Conservation (phyloP, 805 yeast species). For the Zygosaccharomyces pseudorouxii region DNA sequence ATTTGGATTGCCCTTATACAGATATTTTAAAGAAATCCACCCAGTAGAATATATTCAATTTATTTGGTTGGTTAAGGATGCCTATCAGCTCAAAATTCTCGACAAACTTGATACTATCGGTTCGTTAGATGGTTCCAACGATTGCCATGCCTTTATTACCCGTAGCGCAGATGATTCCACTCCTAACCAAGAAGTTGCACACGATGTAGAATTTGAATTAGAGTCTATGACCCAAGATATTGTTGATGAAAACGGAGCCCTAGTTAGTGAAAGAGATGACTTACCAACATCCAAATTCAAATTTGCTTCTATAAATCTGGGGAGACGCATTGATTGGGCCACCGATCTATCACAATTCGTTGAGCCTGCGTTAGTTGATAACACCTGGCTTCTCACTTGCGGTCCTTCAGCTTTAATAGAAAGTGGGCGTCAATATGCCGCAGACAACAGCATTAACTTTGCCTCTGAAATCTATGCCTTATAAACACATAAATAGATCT, state of each 20-base stretch:
- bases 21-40: conserved; percentile 25
- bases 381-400: conserved; percentile 31
- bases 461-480: conserved; percentile 24
- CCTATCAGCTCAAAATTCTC: conserved; percentile 45
- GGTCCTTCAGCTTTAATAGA: conserved; percentile 28
- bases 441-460: conserved; percentile 18
- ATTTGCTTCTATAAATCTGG: conserved; percentile 19
- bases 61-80: conserved; percentile 51
- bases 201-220: conserved; percentile 19
- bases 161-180: conserved; percentile 7
- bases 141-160: conserved; percentile 19
- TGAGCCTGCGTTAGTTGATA: conserved; percentile 13
- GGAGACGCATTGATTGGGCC: conserved; percentile 28
- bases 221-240: conserved; percentile 14
- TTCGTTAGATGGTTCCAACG: conserved; percentile 9
- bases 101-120: conserved; percentile 9
- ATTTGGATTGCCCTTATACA: conserved; percentile 51
- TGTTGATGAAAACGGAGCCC: conserved; percentile 20
- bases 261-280: conserved; percentile 3
- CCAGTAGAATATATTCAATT: conserved; percentile 35
- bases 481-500: conserved; percentile 3
- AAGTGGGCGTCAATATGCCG: conserved; percentile 21
- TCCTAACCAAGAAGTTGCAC: conserved; percentile 3
- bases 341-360: conserved; percentile 24
- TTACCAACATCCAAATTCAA: conserved; percentile 5